Evolutionary conservation across 495 filamentous ascomycete species (phyloP), one percentile per base, ranked within the genome.

Genomic region (Glonium stellatum): DNA sequence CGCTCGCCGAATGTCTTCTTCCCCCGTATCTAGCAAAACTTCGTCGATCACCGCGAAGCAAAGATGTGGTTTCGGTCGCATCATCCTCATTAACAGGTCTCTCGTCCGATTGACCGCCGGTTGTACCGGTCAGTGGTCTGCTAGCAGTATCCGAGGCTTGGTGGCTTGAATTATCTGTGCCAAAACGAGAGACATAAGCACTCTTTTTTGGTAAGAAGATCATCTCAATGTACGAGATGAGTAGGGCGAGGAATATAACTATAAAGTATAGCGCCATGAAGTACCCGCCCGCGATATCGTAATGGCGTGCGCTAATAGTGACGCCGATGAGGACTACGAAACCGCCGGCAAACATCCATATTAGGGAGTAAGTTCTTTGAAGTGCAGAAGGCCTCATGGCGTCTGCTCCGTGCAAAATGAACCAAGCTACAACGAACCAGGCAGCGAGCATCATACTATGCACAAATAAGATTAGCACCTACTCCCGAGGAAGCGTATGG

Each of bases 331-430:
- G 77, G 35, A 88, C 65, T 19, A 82, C 71, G 84, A 90, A 96
- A 31, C 82, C 79, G 9, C 89, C 69, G 25, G 83, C 62, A 69
- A 89, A 96, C 60, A 93, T 78, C 90, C 93, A 96, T 21, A 93
- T 80, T 36, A 87, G 79, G 42, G 83, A 82, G 73, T 95, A 96
- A 18, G 84, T 79, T 31, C 92, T 79, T 54, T 91, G 87, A 21
- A 98, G 81, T 2, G 92, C 93, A 4, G 87, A 90, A 11, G 92
- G 92, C n/a, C 91, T 80, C 5, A 86, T 82, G 62, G 83, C 87
- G 70, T 93, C 88, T 13, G 89, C 87, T 4, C 89, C 86, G 8
- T 87, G 81, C 64, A 92, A 87, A 54, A 96, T 78, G 53, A 90
- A 84, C 92, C 92, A 98, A 23, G 87, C 85, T 23, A 86, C 62